Base-by-base conservation (phyloP, 805 yeast species). In the Zygotorulaspora chibaensis region DNA sequence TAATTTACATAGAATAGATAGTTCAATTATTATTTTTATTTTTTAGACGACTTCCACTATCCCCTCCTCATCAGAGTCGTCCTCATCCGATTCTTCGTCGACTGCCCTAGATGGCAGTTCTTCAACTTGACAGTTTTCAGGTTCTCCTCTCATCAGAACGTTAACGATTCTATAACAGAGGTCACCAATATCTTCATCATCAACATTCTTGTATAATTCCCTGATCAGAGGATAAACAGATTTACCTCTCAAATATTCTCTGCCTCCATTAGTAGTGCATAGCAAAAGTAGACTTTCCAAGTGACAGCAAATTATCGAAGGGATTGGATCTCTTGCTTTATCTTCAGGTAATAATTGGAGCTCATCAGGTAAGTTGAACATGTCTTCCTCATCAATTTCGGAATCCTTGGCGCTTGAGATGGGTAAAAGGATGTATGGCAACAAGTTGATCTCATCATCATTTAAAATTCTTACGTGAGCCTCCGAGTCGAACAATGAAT, bases 121-220 rank as follows among this genome's bases (percentile, higher is more conserved):
- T 41, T 77, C 79, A 15, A 71, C 70, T 34, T 68, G 74, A 51
- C 62, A 69, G 2, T 56, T 62, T 26, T 66, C 67, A 29, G 79
- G 76, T 59, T 90, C 97, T 59, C 91, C 97, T 72, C 97, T 80
- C 93, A 86, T 85, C 52, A 91, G 73, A 81, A 88, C 78, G 63
- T 91, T 91, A 17, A 90, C 99, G 34, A 86, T 66, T 62, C 93
- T 76, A 56, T 88, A 95, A 69, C 93, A 83, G 36, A 85, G 67
- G 36, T 85, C 95, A 36, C 72, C 72, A 17, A 87, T 74, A 15
- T 67, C 71, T 20, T 72, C 75, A 42, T 76, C 65, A 17, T 68
- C 66, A 4, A 67, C 59, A 39, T 67, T 78, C 58, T 84, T 83
- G 59, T 90, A 96, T 43, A 91, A 71, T 68, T 89, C 97, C 61